These are phyloP conservation scores for Xylaria cubensis DNA, from an alignment of 495 filamentous ascomycete genomes.

Conservation along the genomic window DNA sequence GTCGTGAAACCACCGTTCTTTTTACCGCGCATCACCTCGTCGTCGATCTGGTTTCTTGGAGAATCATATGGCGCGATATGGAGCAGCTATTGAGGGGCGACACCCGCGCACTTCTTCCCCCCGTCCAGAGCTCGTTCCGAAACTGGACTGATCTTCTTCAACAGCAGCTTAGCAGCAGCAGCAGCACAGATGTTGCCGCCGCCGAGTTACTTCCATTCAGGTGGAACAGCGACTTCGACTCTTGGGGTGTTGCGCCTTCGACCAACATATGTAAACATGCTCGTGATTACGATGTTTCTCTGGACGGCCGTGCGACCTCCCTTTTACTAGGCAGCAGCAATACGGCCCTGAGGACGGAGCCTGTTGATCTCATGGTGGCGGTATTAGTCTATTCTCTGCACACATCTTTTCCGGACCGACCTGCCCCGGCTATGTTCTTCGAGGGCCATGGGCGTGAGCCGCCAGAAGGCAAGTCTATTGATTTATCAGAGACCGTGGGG, in stretches of 20 bases:
- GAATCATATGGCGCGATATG: conserved; percentile 60
- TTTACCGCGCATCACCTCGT: conserved; percentile 45
- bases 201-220: not conserved
- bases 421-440: not conserved
- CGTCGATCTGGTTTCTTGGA: conserved; percentile 66
- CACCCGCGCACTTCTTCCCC: not conserved
- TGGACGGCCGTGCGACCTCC: not conserved
- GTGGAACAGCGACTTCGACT: not conserved
- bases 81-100: conserved; percentile 39
- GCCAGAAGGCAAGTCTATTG: not conserved
- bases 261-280: not conserved
- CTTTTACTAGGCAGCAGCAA: not conserved
- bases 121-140: not conserved
- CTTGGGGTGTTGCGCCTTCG: not conserved
- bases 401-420: not conserved
- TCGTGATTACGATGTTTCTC: not conserved
- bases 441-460: not conserved
- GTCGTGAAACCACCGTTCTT: not conserved
- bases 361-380: not conserved
- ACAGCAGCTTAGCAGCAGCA: not conserved
- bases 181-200: not conserved
- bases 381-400: not conserved
- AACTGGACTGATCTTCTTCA: not conserved
- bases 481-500: not conserved
- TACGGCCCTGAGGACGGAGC: not conserved